Evolutionary conservation across 768 basidiomycete genomes (phyloP), one percentile per base, ranked within the genome.

Genomic region (Leucocoprinus birnbaumii): DNA sequence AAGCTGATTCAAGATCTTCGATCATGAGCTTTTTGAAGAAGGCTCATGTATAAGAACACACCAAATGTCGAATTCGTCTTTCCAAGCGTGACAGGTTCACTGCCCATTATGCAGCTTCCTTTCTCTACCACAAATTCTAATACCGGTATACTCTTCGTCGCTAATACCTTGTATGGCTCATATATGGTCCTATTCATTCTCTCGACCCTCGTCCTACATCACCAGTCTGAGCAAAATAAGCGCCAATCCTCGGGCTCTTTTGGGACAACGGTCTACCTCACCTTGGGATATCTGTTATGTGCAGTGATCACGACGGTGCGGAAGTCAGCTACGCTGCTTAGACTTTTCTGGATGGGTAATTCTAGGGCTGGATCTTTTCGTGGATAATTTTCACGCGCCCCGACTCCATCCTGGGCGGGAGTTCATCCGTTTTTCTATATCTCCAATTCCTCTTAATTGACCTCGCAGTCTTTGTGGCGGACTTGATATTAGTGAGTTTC

Each of bases 191-290:
- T 53, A 16, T 53, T 53, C 41, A 22, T 45, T 0, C 27, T 53
- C 10, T 53, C 51, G n/a, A 34, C 31, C 10, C 11, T 45, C n/a
- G 14, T 53, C 26, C 51, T 53, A 13, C 51, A 53, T 21, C 51
- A 25, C 18, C 51, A 45, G 31, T 19, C 26, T 11, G 11, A n/a
- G 18, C n/a, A n/a, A 8, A 47, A 47, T 18, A 47, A 27, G 24
- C 22, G 26, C 22, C 24, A 27, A 3, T 47, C 46, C 13, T 47
- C 46, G 11, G 46, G 46, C 10, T 47, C 46, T 3, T 14, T 27
- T 47, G 46, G 46, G 10, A 47, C 46, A 10, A 47, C 26, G 7
- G 26, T 47, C 3, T 27, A 47, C 24, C 16, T 47, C 14, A 26
- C 46, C 26, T 13, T 47, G 21, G 46, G 46, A 14, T 47, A 47